These are phyloP conservation scores for Stramenopiles sp. DNA, from an alignment of 352 stramenopile species.

Conservation along the genomic window DNA sequence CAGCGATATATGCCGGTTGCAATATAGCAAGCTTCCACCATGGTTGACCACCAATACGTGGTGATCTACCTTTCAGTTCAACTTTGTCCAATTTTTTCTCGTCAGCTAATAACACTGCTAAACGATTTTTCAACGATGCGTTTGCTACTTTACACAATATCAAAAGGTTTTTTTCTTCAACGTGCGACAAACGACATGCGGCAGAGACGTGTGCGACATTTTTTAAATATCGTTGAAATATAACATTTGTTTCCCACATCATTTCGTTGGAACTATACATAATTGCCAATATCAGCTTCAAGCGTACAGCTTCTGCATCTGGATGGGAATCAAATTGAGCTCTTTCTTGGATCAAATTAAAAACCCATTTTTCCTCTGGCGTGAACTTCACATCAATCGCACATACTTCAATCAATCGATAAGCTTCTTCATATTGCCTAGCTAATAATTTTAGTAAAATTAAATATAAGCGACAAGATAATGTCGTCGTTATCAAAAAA, in stretches of 20 bases:
- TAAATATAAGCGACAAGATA: too few species aligned
- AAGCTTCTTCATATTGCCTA: constrained; percentile 76
- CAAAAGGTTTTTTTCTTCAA: too few species aligned
- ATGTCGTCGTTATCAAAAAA: too few species aligned
- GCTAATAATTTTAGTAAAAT: constrained; percentile 84
- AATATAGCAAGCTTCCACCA: constrained; percentile 56
- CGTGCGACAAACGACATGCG: too few species aligned
- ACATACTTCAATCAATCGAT: constrained; percentile 80
- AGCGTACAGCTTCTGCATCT: constrained; percentile 81
- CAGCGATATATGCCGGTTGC: constrained; percentile 39
- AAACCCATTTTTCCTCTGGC: constrained; percentile 88
- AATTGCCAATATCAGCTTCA: constrained; percentile 33
- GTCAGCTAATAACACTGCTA: too few species aligned
- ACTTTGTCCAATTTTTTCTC: constrained; percentile 20
- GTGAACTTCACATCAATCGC: constrained; percentile 85
- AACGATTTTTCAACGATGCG: too few species aligned
- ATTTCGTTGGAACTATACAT: too few species aligned
- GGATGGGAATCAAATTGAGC: constrained; percentile 82
- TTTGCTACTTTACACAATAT: too few species aligned
- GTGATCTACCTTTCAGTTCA: constrained; percentile 39
- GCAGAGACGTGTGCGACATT: too few species aligned
- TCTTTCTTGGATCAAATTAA: too few species aligned
- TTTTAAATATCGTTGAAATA: too few species aligned
- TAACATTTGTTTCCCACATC: too few species aligned
- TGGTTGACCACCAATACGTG: constrained; percentile 46